Evolutionary conservation across 257 asterid species (phyloP).

Genomic region (Solanum verrucosum): DNA sequence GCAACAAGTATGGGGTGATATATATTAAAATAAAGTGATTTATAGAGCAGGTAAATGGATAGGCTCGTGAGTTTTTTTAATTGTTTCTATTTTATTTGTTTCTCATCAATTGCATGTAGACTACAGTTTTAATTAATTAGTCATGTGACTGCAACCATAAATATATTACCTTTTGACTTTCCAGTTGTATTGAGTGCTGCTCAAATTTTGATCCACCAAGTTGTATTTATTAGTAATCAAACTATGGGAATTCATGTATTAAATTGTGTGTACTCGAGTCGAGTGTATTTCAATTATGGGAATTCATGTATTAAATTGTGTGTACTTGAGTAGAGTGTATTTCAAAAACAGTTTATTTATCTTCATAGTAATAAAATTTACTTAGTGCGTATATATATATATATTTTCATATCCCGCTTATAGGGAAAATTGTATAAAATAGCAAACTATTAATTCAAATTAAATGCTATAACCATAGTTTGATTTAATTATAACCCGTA

Average conservation of each 20-base stretch:
- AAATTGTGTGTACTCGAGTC: neutral
- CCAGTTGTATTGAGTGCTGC: neutral
- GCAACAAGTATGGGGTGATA: neutral
- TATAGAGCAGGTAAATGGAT: neutral
- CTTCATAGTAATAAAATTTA: too few relatives aligned
- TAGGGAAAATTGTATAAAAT: too few relatives aligned
- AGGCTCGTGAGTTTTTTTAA: neutral
- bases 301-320: neutral
- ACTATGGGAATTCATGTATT: neutral
- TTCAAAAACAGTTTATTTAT: neutral
- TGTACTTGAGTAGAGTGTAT: neutral
- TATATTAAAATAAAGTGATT: neutral
- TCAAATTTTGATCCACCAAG: neutral
- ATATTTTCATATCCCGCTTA: too few relatives aligned
- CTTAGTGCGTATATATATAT: too few relatives aligned
- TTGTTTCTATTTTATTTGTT: neutral
- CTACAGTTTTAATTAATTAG: neutral
- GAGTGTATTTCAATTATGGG: too few relatives aligned
- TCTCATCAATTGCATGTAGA: neutral
- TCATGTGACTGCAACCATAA: neutral
- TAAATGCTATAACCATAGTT: too few relatives aligned
- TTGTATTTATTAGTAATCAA: neutral
- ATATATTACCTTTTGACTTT: neutral
- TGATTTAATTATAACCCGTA: too few relatives aligned
- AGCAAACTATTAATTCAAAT: too few relatives aligned